These are phyloP conservation scores for Solanum piurae DNA, from an alignment of 257 asterid genomes.

Conservation along the genomic window DNA sequence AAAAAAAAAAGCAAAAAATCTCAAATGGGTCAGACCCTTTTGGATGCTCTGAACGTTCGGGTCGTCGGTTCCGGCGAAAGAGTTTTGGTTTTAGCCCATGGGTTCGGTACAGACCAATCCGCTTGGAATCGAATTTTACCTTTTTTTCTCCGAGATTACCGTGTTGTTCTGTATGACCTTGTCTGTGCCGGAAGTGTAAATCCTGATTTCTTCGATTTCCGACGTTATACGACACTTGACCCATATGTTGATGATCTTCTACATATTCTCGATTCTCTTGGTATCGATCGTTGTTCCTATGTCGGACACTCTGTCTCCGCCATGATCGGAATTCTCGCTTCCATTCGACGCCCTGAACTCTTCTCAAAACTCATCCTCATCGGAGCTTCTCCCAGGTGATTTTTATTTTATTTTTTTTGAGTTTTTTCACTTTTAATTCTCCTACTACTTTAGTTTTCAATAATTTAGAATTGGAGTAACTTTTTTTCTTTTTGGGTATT, in stretches of 20 bases:
- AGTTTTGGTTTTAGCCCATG: constrained; percentile 70
- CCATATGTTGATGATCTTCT: constrained; percentile 83
- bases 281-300: constrained; percentile 54
- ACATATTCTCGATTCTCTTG: constrained; percentile 54
- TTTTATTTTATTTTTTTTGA: too few species aligned
- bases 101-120: constrained; percentile 88
- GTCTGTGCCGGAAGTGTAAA: constrained; percentile 97
- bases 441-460: too few species aligned
- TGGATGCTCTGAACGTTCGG: constrained; percentile 71
- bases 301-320: constrained; percentile 97
- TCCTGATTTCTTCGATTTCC: constrained; percentile 81
- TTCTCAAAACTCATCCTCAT: constrained; percentile 81
- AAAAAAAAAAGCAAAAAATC: not conserved
- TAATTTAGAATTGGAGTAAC: too few species aligned
- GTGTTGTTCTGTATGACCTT: constrained; percentile 64
- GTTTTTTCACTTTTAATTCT: too few species aligned
- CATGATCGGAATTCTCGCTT: constrained; percentile 81
- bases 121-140: constrained; percentile 91
- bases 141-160: constrained; percentile 49
- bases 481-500: too few species aligned
- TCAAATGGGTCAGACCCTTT: constrained; percentile 47
- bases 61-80: constrained; percentile 69
- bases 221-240: constrained; percentile 79
- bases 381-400: constrained; percentile 90
- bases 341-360: constrained; percentile 87